phyloP scores from a whole-genome alignment of 441 rosid species.

The Metrosideros polymorpha region DNA sequence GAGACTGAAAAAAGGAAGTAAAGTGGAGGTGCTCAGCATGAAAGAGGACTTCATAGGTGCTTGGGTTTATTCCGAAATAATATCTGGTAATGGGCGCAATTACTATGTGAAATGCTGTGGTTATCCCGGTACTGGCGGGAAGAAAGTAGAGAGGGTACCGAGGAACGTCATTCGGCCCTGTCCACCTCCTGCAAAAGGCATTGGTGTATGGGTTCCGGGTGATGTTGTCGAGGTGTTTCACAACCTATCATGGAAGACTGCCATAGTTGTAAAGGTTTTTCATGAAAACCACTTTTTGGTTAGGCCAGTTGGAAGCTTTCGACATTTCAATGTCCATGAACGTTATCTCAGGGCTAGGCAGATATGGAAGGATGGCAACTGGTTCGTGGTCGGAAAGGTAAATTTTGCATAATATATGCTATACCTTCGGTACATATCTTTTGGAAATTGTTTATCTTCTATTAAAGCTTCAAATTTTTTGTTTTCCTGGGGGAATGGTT shows the following conservation, averaged over 20 bases:
- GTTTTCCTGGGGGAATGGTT: neutral
- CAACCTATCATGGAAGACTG: slow-evolving; percentile 46
- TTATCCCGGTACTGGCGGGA: neutral
- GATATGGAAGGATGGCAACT: slow-evolving; percentile 47
- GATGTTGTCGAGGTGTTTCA: slow-evolving; percentile 57
- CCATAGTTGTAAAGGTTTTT: slow-evolving; percentile 28
- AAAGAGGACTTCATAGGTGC: slow-evolving; percentile 36
- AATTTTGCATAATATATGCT: neutral
- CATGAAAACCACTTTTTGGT: slow-evolving; percentile 28
- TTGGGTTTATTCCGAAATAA: slow-evolving; percentile 52
- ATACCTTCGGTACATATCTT: neutral
- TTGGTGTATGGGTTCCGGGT: slow-evolving; percentile 37
- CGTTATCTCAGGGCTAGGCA: slow-evolving; percentile 46
- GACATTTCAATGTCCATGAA: slow-evolving; percentile 25
- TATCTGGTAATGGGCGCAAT: slow-evolving; percentile 47
- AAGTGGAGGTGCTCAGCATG: slow-evolving; percentile 54
- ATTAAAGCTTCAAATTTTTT: neutral
- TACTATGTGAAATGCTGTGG: slow-evolving; percentile 31
- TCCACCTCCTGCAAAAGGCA: slow-evolving; percentile 34
- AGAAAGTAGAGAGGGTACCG: slow-evolving; percentile 27
- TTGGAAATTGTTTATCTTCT: neutral
- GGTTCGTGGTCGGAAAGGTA: slow-evolving; percentile 64
- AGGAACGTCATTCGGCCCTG: slow-evolving; percentile 55
- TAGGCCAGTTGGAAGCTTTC: slow-evolving; percentile 33
- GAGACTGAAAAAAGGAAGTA: slow-evolving; percentile 59